phyloP scores from a whole-genome alignment of 179 eudicot species.

The Camellia oleifera region DNA sequence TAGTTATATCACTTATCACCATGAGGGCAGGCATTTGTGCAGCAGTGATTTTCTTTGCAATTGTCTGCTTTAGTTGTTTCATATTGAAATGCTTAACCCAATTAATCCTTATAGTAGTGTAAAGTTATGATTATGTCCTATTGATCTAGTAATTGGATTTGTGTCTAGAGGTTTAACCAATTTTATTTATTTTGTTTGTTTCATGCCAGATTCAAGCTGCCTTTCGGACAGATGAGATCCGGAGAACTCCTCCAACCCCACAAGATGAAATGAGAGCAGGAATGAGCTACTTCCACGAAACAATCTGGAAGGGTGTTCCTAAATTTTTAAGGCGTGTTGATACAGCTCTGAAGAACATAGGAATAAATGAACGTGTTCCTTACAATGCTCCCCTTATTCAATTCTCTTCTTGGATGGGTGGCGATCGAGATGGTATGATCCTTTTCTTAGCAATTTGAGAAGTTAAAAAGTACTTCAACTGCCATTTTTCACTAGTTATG shows the following conservation, averaged over 20 bases:
- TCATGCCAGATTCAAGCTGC: slow-evolving; percentile 89
- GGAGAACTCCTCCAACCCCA: slow-evolving; percentile 89
- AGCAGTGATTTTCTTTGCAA: background rate
- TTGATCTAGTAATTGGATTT: background rate
- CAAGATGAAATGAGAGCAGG: slow-evolving; percentile 99
- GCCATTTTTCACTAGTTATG: background rate
- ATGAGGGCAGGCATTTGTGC: no score
- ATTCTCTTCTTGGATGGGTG: slow-evolving; percentile 99
- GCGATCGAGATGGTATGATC: slow-evolving; percentile 86
- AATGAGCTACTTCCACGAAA: slow-evolving; percentile 99
- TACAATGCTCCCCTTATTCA: slow-evolving; percentile 96
- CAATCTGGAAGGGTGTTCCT: slow-evolving; percentile 97
- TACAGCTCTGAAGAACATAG: slow-evolving; percentile 92
- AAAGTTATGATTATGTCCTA: background rate
- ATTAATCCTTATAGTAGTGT: background rate
- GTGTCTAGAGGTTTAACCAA: background rate
- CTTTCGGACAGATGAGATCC: slow-evolving; percentile 94
- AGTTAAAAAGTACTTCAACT: background rate
- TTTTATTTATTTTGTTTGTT: background rate
- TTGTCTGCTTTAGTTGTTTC: background rate
- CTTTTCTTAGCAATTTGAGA: slow-evolving; percentile 5
- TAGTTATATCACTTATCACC: background rate
- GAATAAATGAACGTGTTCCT: slow-evolving; percentile 90
- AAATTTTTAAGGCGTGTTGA: slow-evolving; percentile 89
- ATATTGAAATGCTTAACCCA: background rate